A percentile compares a stretch with the other conserved stretches of the same genome.
Evolutionary conservation across 768 basidiomycete genomes (phyloP).

Genomic region (Mycena vitilis): DNA sequence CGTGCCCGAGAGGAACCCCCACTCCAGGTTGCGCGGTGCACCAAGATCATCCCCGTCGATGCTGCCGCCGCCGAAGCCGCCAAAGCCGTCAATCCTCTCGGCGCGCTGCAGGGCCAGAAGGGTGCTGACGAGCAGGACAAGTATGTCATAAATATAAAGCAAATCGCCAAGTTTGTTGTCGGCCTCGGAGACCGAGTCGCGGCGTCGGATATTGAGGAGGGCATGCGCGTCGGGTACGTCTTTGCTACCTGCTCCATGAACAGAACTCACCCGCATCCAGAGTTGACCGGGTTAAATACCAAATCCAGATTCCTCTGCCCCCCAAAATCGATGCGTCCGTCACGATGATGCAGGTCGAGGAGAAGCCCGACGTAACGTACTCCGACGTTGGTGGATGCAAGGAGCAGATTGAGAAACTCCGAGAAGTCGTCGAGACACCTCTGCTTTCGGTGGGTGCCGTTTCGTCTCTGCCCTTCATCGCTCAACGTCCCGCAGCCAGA

Average conservation of each 20-base stretch:
- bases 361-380: conserved; percentile 98
- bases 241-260: not conserved
- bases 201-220: conserved; percentile 98
- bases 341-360: conserved; percentile 99
- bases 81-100: conserved; percentile 79
- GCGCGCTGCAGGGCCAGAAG: conserved; percentile 87
- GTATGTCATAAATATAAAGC: conserved; percentile 99
- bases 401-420: conserved; percentile 98
- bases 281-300: conserved; percentile 96
- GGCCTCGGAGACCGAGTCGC: conserved; percentile 96
- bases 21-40: conserved; percentile 96
- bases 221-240: conserved; percentile 98
- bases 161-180: conserved; percentile 99
- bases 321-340: conserved; percentile 99
- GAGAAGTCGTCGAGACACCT: conserved; percentile 98
- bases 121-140: conserved; percentile 99
- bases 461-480: not conserved
- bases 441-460: conserved; percentile 80
- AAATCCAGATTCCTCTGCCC: conserved; percentile 97
- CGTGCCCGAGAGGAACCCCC: conserved; percentile 93
- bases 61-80: conserved; percentile 81
- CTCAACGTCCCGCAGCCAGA: conserved; percentile 80
- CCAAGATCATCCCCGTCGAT: conserved; percentile 94
- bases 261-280: conserved; percentile 53
- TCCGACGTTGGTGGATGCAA: conserved; percentile 99